Evolutionary conservation across 805 yeast genomes (phyloP).

Genomic region (Suhomyces prunicola): DNA sequence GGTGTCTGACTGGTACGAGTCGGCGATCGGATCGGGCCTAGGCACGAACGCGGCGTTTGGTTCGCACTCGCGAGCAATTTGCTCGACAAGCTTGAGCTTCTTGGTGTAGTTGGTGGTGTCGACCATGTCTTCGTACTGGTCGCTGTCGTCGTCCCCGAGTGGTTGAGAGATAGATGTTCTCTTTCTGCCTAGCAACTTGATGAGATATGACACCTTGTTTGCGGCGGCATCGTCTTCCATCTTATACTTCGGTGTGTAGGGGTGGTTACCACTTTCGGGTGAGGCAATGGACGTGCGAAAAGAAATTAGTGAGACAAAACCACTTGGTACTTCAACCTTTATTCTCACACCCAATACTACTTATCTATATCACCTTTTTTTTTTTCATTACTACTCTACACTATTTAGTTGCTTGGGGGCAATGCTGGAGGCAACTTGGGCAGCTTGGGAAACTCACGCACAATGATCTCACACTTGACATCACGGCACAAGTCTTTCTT

Average conservation of each 20-base stretch:
- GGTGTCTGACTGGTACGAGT: constrained; percentile 11
- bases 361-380: neutral
- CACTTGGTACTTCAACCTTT: too few relatives aligned
- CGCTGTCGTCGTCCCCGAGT: constrained; percentile 5
- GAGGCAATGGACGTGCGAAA: neutral
- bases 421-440: constrained; percentile 16
- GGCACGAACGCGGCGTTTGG: constrained; percentile 8
- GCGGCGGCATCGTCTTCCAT: neutral
- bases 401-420: constrained; percentile 6
- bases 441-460: constrained; percentile 70
- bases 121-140: constrained; percentile 20
- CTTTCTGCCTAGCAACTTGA: constrained; percentile 17
- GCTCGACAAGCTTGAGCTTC: neutral
- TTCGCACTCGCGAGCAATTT: neutral
- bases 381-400: too few relatives aligned
- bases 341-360: too few relatives aligned
- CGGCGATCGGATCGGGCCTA: constrained; percentile 1
- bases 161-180: constrained; percentile 5
- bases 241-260: neutral
- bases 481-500: constrained; percentile 74
- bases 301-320: neutral
- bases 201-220: constrained; percentile 14
- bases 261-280: neutral
- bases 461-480: constrained; percentile 72
- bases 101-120: constrained; percentile 1